phyloP scores from a whole-genome alignment of 257 asterid genomes.

The Plantago elongata region DNA sequence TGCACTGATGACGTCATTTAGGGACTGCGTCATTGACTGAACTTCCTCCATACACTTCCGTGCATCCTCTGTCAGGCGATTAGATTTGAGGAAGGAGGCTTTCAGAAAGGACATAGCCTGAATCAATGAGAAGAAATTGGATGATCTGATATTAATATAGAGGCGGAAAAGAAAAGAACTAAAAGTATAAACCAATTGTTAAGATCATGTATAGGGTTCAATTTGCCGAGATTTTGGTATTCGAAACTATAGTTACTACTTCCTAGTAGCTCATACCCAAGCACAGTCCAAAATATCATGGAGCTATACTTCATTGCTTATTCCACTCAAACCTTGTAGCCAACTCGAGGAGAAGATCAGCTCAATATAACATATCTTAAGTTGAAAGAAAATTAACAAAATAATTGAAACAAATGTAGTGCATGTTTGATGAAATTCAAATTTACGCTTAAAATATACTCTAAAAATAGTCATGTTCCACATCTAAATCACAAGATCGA shows the following conservation, averaged over 20 bases:
- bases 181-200: not conserved
- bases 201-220: not conserved
- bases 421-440: too few species aligned
- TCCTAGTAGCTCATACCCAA: not conserved
- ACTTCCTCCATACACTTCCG: slow-evolving; percentile 1
- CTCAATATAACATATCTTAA: too few species aligned
- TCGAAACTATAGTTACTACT: not conserved
- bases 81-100: slow-evolving; percentile 7
- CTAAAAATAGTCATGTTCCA: too few species aligned
- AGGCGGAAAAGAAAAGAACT: not conserved
- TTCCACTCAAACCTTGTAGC: too few species aligned
- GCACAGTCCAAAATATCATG: not conserved
- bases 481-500: too few species aligned
- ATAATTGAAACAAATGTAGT: too few species aligned
- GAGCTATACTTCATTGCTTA: too few species aligned
- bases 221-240: not conserved
- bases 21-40: not conserved
- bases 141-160: not conserved
- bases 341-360: too few species aligned
- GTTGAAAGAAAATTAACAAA: too few species aligned
- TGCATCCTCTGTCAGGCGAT: slow-evolving; percentile 1
- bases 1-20: not conserved
- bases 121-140: not conserved
- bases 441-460: too few species aligned
- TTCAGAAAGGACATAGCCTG: slow-evolving; percentile 3